Conservation (phyloP, 805 yeast species). For the Cyberlindnera veronae region DNA sequence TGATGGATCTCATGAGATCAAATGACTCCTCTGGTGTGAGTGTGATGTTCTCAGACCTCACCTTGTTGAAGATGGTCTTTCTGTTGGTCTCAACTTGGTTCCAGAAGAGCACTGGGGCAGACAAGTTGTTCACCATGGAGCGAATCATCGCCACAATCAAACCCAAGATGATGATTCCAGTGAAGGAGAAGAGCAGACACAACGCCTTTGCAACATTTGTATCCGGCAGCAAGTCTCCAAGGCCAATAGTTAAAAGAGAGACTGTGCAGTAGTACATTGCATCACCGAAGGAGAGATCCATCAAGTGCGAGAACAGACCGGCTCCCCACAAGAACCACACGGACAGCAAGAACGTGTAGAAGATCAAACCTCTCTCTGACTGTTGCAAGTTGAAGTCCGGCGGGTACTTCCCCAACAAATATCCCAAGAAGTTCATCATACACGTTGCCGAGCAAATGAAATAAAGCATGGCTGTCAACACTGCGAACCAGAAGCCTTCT, state of each 20-base stretch:
- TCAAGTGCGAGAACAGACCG: slow-evolving; percentile 46
- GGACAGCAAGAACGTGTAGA: slow-evolving; percentile 60
- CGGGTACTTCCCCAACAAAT: slow-evolving; percentile 54
- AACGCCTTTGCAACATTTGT: slow-evolving; percentile 53
- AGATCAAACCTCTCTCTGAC: slow-evolving; percentile 70
- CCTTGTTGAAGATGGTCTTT: slow-evolving; percentile 27
- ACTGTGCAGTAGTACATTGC: slow-evolving; percentile 71
- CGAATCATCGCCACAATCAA: slow-evolving; percentile 68
- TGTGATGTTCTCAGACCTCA: slow-evolving; percentile 12
- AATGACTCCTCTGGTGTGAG: slow-evolving; percentile 49
- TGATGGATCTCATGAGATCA: slow-evolving; percentile 50
- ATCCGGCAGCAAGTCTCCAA: slow-evolving; percentile 67
- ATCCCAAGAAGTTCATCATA: slow-evolving; percentile 60
- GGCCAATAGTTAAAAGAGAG: slow-evolving; percentile 74
- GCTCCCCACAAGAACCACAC: slow-evolving; percentile 75
- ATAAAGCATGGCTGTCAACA: slow-evolving; percentile 61
- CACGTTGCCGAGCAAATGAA: slow-evolving; percentile 52
- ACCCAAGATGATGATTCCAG: slow-evolving; percentile 73
- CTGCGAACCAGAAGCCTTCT: slow-evolving; percentile 80
- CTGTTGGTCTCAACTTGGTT: slow-evolving; percentile 57
- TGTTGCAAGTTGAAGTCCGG: slow-evolving; percentile 64
- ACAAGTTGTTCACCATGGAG: slow-evolving; percentile 56
- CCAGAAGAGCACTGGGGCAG: slow-evolving; percentile 63
- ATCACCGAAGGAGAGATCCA: slow-evolving; percentile 51
- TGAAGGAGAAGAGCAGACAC: slow-evolving; percentile 57